Evolutionary conservation across 2,329 filamentous ascomycete species (phyloP), one percentile per base, ranked within the genome.

Genomic region (Cladophialophora exuberans): DNA sequence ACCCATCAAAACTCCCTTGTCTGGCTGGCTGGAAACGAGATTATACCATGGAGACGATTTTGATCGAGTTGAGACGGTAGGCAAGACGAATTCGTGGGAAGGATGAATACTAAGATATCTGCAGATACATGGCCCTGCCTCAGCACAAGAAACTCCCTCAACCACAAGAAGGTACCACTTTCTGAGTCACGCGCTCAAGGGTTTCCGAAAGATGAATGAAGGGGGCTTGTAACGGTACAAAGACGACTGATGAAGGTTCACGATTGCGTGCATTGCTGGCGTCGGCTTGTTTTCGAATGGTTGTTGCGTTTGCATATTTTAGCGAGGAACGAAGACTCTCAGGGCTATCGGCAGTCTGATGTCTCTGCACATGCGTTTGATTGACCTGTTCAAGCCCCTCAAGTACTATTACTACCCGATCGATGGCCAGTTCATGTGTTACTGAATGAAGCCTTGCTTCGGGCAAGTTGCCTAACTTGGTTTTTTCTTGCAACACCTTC

Each of bases 81-180:
- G 55, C 78, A 60, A 9, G 6, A 43, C 6, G 22, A 25, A 11
- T 65, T 65, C 62, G 65, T 6, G 13, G 11, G n/a, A 25, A 26
- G 28, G 7, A 9, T 3, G n/a, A 35, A 13, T 4, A 17, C 46
- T 49, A 38, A 49, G 18, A 17, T 4, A 49, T 41, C 59, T n/a
- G 52, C 63, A 95, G 92, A 74, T 96, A 89, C 72, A 97, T 99
- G 94, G 93, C 93, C 25, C 83, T 92, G 56, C 86, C 89, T 22
- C 81, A 85, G 64, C 88, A 97, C 78, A 97, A 97, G 83, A 97
- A 97, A 77, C 84, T 97, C 25, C 88, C 90, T 10, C 94, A 99
- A 73, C 94, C 94, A 35, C 83, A 89, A 3, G 94, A 99, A 76
- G 92, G 91, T 55, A 85, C 88, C 25, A 86, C 76, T 26, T 87